Evolutionary conservation across 2,329 filamentous ascomycete species (phyloP).

Genomic region (Elsinoe perseae): DNA sequence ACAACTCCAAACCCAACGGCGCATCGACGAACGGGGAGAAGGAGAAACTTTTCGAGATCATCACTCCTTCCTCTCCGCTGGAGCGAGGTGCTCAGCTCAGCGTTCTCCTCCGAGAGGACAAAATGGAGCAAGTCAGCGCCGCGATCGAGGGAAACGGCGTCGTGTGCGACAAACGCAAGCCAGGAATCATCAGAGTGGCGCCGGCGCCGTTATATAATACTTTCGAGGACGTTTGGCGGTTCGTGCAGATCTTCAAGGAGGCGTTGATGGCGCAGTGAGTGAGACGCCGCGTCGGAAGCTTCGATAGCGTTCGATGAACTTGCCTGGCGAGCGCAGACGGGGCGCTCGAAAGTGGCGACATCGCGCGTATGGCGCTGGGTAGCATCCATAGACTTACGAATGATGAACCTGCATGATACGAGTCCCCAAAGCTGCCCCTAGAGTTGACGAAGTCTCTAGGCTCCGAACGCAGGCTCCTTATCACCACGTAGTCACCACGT

Average conservation of each 20-base stretch:
- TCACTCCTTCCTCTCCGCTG: slow-evolving; percentile 61
- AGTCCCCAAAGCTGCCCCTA: too few species aligned
- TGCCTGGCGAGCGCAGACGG: background rate
- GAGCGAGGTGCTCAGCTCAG: slow-evolving; percentile 75
- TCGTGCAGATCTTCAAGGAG: slow-evolving; percentile 48
- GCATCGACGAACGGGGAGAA: slow-evolving; percentile 23
- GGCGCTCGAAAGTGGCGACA: background rate
- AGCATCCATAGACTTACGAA: background rate
- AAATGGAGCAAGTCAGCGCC: slow-evolving; percentile 61
- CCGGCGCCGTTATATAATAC: slow-evolving; percentile 79
- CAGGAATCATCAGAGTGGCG: slow-evolving; percentile 75
- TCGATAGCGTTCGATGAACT: too few species aligned
- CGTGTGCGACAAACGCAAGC: slow-evolving; percentile 74
- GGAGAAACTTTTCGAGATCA: slow-evolving; percentile 37
- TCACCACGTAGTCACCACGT: too few species aligned
- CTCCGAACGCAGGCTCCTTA: too few species aligned
- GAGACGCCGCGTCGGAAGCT: background rate
- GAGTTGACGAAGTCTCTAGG: too few species aligned
- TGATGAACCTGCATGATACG: background rate
- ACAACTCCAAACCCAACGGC: slow-evolving; percentile 16
- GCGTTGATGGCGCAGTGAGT: slow-evolving; percentile 38
- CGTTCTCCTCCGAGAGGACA: slow-evolving; percentile 56
- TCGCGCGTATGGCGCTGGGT: background rate
- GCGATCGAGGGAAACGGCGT: slow-evolving; percentile 61
- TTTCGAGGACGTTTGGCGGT: slow-evolving; percentile 63